These are phyloP conservation scores for Centrapalus pauciflorus DNA, from an alignment of 129 eudicot genomes.

Conservation along the genomic window DNA sequence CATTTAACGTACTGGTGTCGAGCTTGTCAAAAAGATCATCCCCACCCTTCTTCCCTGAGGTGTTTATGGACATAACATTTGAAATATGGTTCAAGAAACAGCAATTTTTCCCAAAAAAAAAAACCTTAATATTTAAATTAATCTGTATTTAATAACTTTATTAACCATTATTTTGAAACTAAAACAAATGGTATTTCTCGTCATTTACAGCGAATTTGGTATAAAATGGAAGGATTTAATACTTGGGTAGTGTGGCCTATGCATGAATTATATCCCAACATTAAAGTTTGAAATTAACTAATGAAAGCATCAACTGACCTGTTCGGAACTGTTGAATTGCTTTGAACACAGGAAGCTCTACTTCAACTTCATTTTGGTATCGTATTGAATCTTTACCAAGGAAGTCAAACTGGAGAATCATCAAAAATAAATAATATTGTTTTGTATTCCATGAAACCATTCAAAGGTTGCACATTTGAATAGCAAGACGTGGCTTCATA, in stretches of 20 bases:
- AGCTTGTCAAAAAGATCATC: constrained; percentile 90
- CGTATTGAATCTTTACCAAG: constrained; percentile 99
- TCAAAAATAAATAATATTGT: constrained; percentile 1
- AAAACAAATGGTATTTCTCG: too few relatives aligned
- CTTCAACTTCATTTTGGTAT: constrained; percentile 85
- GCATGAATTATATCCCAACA: too few relatives aligned
- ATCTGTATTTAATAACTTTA: too few relatives aligned
- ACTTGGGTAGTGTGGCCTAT: too few relatives aligned
- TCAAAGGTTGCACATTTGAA: not conserved
- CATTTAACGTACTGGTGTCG: constrained; percentile 89
- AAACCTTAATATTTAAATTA: too few relatives aligned
- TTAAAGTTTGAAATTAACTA: not conserved
- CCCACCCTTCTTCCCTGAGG: constrained; percentile 60
- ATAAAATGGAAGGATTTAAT: too few relatives aligned
- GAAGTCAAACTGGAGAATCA: constrained; percentile 81
- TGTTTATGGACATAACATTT: not conserved
- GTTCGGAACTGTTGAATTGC: constrained; percentile 82
- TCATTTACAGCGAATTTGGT: too few relatives aligned
- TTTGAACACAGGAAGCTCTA: constrained; percentile 73
- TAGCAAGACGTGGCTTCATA: not conserved
- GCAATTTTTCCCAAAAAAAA: too few relatives aligned
- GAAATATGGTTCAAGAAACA: not conserved
- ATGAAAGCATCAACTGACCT: constrained; percentile 40
- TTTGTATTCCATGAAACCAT: not conserved
- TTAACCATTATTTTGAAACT: too few relatives aligned